A percentile compares a stretch with the other conserved stretches of the same genome.
Evolutionary conservation across 2,329 filamentous ascomycete genomes (phyloP).

Genomic region (Hypoxylon sp.): DNA sequence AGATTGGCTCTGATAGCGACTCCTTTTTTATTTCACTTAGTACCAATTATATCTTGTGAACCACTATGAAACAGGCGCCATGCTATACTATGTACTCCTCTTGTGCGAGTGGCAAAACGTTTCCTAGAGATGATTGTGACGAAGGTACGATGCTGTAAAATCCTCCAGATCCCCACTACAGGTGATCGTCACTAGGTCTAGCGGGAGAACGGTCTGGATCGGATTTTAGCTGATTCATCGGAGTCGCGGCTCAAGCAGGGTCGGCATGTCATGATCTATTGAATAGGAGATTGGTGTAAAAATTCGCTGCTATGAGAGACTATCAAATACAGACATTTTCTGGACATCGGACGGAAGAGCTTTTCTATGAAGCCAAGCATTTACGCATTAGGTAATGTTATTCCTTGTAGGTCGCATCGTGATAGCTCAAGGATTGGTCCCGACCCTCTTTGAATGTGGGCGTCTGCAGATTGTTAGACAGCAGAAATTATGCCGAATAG

Average conservation of each 20-base stretch:
- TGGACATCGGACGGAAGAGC: constrained; percentile 9
- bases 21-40: constrained; percentile 13
- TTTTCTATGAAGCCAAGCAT: constrained; percentile 16
- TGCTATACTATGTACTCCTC: constrained; percentile 27
- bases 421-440: constrained; percentile 15
- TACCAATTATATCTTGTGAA: constrained; percentile 29
- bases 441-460: constrained; percentile 4
- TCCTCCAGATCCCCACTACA: constrained; percentile 28
- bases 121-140: constrained; percentile 15
- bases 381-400: constrained; percentile 17
- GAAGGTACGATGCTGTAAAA: constrained; percentile 19
- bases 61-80: constrained; percentile 32
- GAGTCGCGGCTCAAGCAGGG: constrained; percentile 18
- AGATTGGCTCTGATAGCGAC: constrained; percentile 15
- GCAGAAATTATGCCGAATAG: constrained; percentile 31
- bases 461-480: constrained; percentile 26
- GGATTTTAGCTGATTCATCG: constrained; percentile 46
- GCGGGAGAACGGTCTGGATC: constrained; percentile 45
- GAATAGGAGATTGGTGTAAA: constrained; percentile 12
- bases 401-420: constrained; percentile 19
- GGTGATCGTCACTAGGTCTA: constrained; percentile 42
- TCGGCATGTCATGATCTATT: constrained; percentile 30
- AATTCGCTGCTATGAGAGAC: constrained; percentile 13
- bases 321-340: constrained; percentile 5
- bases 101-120: constrained; percentile 38